Base-by-base conservation (phyloP, 495 filamentous ascomycete species). In the Talaromyces wortmannii region DNA sequence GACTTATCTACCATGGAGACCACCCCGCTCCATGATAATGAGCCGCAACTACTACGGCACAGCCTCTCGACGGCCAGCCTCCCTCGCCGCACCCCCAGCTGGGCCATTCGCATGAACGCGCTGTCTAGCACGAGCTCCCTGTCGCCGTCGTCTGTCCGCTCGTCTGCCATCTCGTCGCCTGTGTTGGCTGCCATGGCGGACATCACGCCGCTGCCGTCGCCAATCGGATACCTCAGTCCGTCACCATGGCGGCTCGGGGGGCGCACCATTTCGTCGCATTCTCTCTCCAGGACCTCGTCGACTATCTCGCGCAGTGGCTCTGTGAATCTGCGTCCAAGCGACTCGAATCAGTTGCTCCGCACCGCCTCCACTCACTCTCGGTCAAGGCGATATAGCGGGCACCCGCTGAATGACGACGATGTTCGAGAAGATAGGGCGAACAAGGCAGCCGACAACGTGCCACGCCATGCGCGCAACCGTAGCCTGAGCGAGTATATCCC, bases 141-240 rank as follows among this genome's bases (percentile, higher is more conserved):
- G 18, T 87, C 85, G 2, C 84, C 84, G 1, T 77, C 73, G 30
- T 86, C 85, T 11, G 50, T 71, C 18, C 84, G 83, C 3, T 77
- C 73, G 30, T 86, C 85, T 11, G 50, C 67, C 16, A 61, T 84
- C 16, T 82, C 85, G 5, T 88, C 85, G 15, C 91, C 91, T 3
- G 82, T 86, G 55, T 78, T 95, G 42, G 83, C 84, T 55, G 89
- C 91, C 16, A 85, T 96, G 82, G 82, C 83, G 42, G 90, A 96
- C 63, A 85, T 98, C 55, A 98, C 94, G 5, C 94, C 94, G 50
- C 70, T 98, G 18, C 94, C 94, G 10, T 97, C 94, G 5, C 94
- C 94, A 7, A 79, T 97, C 42, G 74, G 89, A 55, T 55, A 55
- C 23, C 79, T 79, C 7, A 73, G 73, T 56, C 85, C 87, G 45